Evolutionary conservation across 331 rosid genomes (phyloP).

Genomic region (Rhamnella rubrinervis): DNA sequence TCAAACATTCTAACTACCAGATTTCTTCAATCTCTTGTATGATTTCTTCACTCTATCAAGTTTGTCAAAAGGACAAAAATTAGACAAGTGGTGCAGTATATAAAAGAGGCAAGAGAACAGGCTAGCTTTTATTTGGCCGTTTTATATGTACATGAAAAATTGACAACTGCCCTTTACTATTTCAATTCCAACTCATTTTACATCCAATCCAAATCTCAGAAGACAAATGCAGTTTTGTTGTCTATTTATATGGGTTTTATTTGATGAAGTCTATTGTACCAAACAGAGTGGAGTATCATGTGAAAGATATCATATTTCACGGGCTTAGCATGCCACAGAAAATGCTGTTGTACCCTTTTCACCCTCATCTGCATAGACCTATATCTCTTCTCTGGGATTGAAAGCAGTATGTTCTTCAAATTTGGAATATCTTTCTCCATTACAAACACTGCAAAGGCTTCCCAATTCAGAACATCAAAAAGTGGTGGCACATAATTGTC

Average conservation of each 20-base stretch:
- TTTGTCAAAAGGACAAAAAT: background rate
- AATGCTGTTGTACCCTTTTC: slow-evolving; percentile 79
- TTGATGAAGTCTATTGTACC: slow-evolving; percentile 73
- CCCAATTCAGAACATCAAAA: slow-evolving; percentile 86
- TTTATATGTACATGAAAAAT: slow-evolving; percentile 2
- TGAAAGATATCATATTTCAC: slow-evolving; percentile 85
- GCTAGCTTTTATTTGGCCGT: background rate
- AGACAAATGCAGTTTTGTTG: slow-evolving; percentile 12
- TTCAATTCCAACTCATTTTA: background rate
- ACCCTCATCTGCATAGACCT: slow-evolving; percentile 75
- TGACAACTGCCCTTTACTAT: background rate
- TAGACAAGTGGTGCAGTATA: background rate
- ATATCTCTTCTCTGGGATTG: slow-evolving; percentile 67
- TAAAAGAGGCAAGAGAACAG: background rate
- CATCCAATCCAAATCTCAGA: slow-evolving; percentile 2
- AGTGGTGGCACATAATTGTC: slow-evolving; percentile 94
- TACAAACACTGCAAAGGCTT: slow-evolving; percentile 83
- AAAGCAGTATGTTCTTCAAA: slow-evolving; percentile 67
- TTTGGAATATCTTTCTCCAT: slow-evolving; percentile 69
- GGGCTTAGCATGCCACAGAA: slow-evolving; percentile 83
- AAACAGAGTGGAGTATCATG: slow-evolving; percentile 86
- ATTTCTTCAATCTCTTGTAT: too few relatives aligned
- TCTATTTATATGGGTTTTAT: slow-evolving; percentile 34
- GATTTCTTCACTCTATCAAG: too few relatives aligned
- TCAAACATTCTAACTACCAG: too few relatives aligned